phyloP scores from a whole-genome alignment of 1,284 basidiomycete genomes.

The Agaricales sp. region DNA sequence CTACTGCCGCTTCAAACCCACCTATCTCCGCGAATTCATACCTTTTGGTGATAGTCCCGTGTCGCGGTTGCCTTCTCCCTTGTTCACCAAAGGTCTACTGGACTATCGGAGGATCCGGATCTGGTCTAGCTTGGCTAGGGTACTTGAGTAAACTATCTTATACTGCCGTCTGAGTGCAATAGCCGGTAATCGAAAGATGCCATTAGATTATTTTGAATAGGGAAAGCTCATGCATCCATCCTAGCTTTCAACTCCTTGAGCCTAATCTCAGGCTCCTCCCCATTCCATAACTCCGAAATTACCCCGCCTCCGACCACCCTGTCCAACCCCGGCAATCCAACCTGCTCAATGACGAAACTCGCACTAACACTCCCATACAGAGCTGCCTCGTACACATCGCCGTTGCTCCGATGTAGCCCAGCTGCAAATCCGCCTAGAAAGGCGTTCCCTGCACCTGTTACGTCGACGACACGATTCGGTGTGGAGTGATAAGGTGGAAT shows the following conservation, averaged over 20 bases:
- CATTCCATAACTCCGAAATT: slow-evolving; percentile 53
- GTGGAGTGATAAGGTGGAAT: slow-evolving; percentile 67
- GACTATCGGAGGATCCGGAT: too few relatives aligned
- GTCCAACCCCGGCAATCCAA: slow-evolving; percentile 48
- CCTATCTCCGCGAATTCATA: too few relatives aligned
- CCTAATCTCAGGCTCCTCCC: slow-evolving; percentile 44
- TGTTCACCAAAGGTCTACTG: neutral
- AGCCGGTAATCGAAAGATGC: too few relatives aligned
- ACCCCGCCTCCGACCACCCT: too few relatives aligned
- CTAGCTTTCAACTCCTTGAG: slow-evolving; percentile 34
- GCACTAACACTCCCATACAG: slow-evolving; percentile 73
- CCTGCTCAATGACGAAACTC: slow-evolving; percentile 78
- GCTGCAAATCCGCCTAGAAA: slow-evolving; percentile 81
- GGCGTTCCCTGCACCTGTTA: slow-evolving; percentile 84
- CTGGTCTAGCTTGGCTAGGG: too few relatives aligned
- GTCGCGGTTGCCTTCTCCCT: too few relatives aligned
- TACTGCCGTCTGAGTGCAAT: too few relatives aligned
- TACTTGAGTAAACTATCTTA: too few relatives aligned
- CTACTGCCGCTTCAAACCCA: too few relatives aligned
- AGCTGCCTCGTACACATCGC: slow-evolving; percentile 51
- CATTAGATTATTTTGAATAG: too few relatives aligned
- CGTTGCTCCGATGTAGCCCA: slow-evolving; percentile 47
- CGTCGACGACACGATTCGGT: slow-evolving; percentile 57
- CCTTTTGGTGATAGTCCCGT: too few relatives aligned
- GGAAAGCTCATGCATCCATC: too few relatives aligned